Percentiles rank a stretch among this genome's conserved stretches.
Evolutionary conservation across 2,329 filamentous ascomycete genomes (phyloP).

Genomic region (Diaporthe sp.): DNA sequence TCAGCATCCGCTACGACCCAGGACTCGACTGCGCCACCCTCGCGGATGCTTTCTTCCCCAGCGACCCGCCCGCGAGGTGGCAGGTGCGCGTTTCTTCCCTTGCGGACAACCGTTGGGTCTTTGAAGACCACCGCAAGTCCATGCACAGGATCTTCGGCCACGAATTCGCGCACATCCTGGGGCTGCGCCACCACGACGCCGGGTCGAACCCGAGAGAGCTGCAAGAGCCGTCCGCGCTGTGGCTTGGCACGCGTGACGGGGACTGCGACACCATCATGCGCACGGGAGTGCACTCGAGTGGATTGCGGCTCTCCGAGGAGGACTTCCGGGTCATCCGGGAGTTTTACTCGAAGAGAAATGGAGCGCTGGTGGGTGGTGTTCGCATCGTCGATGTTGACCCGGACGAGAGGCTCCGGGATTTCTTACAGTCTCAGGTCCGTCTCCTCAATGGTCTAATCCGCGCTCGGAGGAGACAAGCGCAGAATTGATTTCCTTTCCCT

Average conservation of each 20-base stretch:
- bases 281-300: background rate
- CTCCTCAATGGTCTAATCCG: background rate
- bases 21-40: background rate
- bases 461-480: too few relatives aligned
- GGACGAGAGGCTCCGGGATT: background rate
- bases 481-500: too few relatives aligned
- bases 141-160: background rate
- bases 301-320: background rate
- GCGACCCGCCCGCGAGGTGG: background rate
- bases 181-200: slow-evolving; percentile 19
- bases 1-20: slow-evolving; percentile 17
- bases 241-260: background rate
- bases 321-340: background rate
- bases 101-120: too few relatives aligned
- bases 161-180: slow-evolving; percentile 24
- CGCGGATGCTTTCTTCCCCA: slow-evolving; percentile 8
- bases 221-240: background rate
- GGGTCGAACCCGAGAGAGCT: background rate
- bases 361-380: background rate
- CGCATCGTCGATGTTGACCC: background rate
- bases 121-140: background rate
- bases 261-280: background rate
- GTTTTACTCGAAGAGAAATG: background rate
- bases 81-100: background rate
- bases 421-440: background rate